phyloP scores from a whole-genome alignment of 2,329 filamentous ascomycete species.

The Mycosphaerelloides madeirae region DNA sequence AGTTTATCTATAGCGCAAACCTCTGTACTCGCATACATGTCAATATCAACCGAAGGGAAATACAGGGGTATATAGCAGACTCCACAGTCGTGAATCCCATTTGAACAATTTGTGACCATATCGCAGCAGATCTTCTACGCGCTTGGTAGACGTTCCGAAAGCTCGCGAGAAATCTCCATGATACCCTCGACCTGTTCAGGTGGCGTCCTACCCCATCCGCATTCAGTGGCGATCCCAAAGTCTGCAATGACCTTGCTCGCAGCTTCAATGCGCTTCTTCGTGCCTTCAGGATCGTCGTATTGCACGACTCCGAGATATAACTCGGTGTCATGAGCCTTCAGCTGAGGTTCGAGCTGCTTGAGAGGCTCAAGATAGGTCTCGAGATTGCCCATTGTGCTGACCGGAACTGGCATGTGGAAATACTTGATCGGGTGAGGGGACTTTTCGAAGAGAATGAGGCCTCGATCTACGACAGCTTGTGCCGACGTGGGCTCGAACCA shows the following conservation, averaged over 20 bases:
- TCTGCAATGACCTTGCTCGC: conserved; percentile 29
- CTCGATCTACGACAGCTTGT: conserved; percentile 32
- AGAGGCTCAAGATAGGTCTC: conserved; percentile 37
- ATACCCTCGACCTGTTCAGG: conserved; percentile 3
- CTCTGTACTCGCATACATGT: too few species aligned
- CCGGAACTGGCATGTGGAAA: conserved; percentile 44
- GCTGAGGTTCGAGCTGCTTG: conserved; percentile 20
- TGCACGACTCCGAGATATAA: conserved; percentile 42
- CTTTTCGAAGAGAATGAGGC: conserved; percentile 28
- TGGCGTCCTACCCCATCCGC: conserved; percentile 33
- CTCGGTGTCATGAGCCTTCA: conserved; percentile 33
- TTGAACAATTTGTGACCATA: too few species aligned
- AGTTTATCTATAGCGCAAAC: too few species aligned
- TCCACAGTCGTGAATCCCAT: too few species aligned
- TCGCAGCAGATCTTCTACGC: too few species aligned
- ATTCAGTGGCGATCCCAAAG: conserved; percentile 41
- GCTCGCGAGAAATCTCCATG: conserved; percentile 2
- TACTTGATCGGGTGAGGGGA: conserved; percentile 33
- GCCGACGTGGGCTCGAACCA: conserved; percentile 40
- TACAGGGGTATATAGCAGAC: too few species aligned
- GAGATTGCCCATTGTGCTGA: conserved; percentile 26
- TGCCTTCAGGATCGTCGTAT: conserved; percentile 36
- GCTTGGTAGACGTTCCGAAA: neutral
- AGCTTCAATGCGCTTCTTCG: conserved; percentile 33
- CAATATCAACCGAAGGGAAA: too few species aligned